Percentiles rank a stretch among this genome's conserved stretches.
phyloP scores from a whole-genome alignment of 371 early-diverging fungal genomes.

The Saksenaea vasiformis region DNA sequence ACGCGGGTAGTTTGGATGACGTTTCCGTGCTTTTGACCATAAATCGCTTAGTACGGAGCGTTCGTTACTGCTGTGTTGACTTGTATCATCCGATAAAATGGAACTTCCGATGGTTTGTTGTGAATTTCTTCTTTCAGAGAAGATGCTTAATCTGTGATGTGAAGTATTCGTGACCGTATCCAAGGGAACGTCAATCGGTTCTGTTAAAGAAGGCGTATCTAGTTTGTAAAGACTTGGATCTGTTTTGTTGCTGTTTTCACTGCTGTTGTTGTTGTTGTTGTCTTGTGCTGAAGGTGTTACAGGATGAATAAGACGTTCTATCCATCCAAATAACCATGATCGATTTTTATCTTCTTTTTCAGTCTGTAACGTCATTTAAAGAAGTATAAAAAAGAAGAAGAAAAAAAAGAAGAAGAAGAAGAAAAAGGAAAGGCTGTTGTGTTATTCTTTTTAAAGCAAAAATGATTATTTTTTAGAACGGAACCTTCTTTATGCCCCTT shows the following conservation, averaged over 20 bases:
- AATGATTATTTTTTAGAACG: background rate
- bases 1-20: slow-evolving; percentile 37
- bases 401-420: background rate
- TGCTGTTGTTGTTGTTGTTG: background rate
- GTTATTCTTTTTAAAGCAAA: slow-evolving; percentile 14
- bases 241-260: no score
- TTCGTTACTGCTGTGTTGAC: slow-evolving; percentile 30
- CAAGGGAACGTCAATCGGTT: background rate
- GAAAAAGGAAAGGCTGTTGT: slow-evolving; percentile 10
- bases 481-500: background rate
- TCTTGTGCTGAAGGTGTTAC: background rate
- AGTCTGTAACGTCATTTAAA: background rate
- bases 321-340: slow-evolving; percentile 15
- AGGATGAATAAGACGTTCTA: background rate
- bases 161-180: background rate
- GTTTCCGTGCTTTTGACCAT: slow-evolving; percentile 34
- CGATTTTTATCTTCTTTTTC: slow-evolving; percentile 5
- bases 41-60: slow-evolving; percentile 31
- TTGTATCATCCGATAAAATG: slow-evolving; percentile 32
- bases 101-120: slow-evolving; percentile 33
- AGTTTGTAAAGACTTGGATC: background rate
- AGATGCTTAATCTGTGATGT: background rate
- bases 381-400: background rate
- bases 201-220: background rate
- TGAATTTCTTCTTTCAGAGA: slow-evolving; percentile 31